Evolutionary conservation across 2,329 filamentous ascomycete genomes (phyloP).

Genomic region (Diaporthe sp.): DNA sequence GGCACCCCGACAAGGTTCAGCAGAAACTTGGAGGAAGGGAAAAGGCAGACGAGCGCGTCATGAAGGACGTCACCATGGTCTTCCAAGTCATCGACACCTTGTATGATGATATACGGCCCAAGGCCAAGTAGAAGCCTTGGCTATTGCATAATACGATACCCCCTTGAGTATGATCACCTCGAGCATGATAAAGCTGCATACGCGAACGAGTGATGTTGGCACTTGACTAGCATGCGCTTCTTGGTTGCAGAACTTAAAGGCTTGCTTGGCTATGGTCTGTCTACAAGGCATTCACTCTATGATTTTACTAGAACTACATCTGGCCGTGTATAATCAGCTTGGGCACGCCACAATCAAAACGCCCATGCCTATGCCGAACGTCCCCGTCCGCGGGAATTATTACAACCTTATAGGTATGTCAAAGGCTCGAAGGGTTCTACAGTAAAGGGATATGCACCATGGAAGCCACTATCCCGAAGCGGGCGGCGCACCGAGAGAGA

Average conservation of each 20-base stretch:
- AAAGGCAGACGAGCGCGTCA: conserved; percentile 77
- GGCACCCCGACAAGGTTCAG: conserved; percentile 99
- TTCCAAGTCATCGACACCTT: conserved; percentile 91
- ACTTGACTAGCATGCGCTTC: neutral
- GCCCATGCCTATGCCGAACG: conserved; percentile 25
- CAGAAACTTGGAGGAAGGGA: conserved; percentile 84
- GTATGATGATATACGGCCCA: conserved; percentile 73
- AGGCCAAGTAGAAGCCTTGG: conserved; percentile 46
- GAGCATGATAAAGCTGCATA: neutral
- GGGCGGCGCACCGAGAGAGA: conserved; percentile 47
- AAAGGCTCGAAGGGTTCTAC: conserved; percentile 8
- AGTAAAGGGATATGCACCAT: neutral
- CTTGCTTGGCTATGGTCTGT: neutral
- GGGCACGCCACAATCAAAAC: conserved; percentile 3
- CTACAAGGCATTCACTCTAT: conserved; percentile 15
- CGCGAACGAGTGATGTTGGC: neutral
- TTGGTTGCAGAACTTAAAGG: neutral
- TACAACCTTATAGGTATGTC: conserved; percentile 10
- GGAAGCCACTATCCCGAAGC: neutral
- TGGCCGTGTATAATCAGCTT: neutral
- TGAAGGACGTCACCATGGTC: conserved; percentile 86
- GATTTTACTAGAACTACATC: neutral
- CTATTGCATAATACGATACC: neutral
- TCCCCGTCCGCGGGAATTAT: neutral
- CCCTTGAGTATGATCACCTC: neutral